Conservation (phyloP, 2,329 filamentous ascomycete species). For the Aspergillus cejpii region DNA sequence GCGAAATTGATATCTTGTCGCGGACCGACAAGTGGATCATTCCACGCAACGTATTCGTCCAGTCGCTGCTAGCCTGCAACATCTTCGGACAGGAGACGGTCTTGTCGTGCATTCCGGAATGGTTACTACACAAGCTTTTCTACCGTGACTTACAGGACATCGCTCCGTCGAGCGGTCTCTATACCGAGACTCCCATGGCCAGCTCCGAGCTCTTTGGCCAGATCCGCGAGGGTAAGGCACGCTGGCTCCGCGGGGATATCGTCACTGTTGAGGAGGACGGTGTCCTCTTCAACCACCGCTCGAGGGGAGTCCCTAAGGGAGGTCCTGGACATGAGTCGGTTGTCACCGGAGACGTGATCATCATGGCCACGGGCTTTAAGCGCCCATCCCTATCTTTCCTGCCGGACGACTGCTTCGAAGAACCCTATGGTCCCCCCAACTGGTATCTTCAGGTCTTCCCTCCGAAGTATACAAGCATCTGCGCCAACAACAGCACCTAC, state of each 20-base stretch:
- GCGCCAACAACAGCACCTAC: slow-evolving; percentile 78
- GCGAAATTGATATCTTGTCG: slow-evolving; percentile 64
- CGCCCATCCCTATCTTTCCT: slow-evolving; percentile 68
- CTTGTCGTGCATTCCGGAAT: slow-evolving; percentile 71
- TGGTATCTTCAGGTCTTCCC: slow-evolving; percentile 89
- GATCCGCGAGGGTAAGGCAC: slow-evolving; percentile 62
- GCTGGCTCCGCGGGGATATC: slow-evolving; percentile 79
- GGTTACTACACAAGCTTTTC: slow-evolving; percentile 68
- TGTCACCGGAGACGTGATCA: slow-evolving; percentile 66
- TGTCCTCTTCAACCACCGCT: slow-evolving; percentile 64
- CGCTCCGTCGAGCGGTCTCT: slow-evolving; percentile 64
- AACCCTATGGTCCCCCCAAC: slow-evolving; percentile 70
- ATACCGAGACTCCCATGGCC: slow-evolving; percentile 79
- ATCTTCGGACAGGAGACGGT: slow-evolving; percentile 70
- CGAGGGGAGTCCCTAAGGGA: slow-evolving; percentile 65
- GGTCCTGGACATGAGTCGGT: slow-evolving; percentile 62
- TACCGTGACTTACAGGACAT: slow-evolving; percentile 73
- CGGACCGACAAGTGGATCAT: slow-evolving; percentile 84
- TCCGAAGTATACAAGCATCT: slow-evolving; percentile 63
- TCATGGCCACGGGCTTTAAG: slow-evolving; percentile 78
- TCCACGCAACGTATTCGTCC: slow-evolving; percentile 67
- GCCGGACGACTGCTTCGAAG: slow-evolving; percentile 63
- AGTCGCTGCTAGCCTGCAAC: slow-evolving; percentile 68
- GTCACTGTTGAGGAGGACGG: slow-evolving; percentile 57
- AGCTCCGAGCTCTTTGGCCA: slow-evolving; percentile 74